Evolutionary conservation across 345 rosid species (phyloP), one percentile per base, ranked within the genome.

Genomic region (Gossypium mustelinum): DNA sequence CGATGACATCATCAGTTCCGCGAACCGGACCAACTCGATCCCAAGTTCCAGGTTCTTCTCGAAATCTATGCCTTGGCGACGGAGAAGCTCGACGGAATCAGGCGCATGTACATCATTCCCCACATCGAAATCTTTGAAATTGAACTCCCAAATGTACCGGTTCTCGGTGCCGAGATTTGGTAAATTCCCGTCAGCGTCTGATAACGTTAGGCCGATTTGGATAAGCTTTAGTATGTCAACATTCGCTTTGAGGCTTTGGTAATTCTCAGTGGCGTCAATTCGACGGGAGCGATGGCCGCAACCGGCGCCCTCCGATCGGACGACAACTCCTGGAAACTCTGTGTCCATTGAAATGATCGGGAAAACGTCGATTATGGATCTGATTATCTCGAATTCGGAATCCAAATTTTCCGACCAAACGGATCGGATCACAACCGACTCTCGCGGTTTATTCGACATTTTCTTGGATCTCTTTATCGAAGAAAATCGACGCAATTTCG

Each of bases 291-390:
- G 25, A 4, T 44, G 54, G 56, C 71, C 74, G 1, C 25, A 76
- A 0, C 7, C 50, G 10, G 66, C 48, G n/a, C 14, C 11, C 7
- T 10, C 5, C 3, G 83, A 79, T 25, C 80, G 79, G 60, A 83
- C 74, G 3, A 90, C 88, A 44, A 86, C 67, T 44, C 94, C 92
- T 22, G 94, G 94, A 58, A 90, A 88, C 85, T 90, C 90, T 4
- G 94, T 90, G 74, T 90, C 94, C 90, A 90, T 88, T 2, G 94
- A 75, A 20, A 90, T 81, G 13, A 80, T 51, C 22, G 89, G 86
- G 67, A 70, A 84, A 4, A 10, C 11, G 22, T 83, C 84, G 54
- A 86, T 57, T 18, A 79, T 59, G 8, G 77, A 67, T 47, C 85
- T 73, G 74, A 90, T 90, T 70, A 85, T 52, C 14, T 66, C 14